Percentiles rank a stretch among this genome's conserved stretches.
These are phyloP conservation scores for Torrubiella hemipterigena DNA, from an alignment of 2,329 filamentous ascomycete genomes.

Conservation along the genomic window DNA sequence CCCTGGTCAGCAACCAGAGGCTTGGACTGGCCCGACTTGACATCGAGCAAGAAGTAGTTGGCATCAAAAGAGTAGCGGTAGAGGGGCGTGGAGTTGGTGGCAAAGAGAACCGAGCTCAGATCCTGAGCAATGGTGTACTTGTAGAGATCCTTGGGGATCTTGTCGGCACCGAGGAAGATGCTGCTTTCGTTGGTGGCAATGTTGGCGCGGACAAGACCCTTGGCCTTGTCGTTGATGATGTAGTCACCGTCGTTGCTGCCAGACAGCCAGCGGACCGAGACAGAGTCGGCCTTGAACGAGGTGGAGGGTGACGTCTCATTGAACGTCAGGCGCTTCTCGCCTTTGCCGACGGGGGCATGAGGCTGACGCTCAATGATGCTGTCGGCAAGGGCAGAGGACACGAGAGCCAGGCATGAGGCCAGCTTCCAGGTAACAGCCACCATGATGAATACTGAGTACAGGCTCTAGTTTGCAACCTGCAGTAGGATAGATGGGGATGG, in stretches of 20 bases:
- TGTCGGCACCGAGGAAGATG: conserved; percentile 44
- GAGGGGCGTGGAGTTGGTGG: conserved; percentile 55
- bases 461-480: too few relatives aligned
- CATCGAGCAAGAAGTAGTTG: conserved; percentile 53
- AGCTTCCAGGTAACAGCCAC: too few relatives aligned
- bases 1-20: conserved; percentile 46
- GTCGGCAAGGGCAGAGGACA: too few relatives aligned
- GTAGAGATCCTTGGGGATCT: conserved; percentile 40
- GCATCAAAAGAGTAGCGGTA: conserved; percentile 59
- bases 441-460: too few relatives aligned
- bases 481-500: too few relatives aligned
- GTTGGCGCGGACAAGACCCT: conserved; percentile 47
- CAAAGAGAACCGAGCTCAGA: conserved; percentile 45
- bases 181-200: conserved; percentile 41
- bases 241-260: conserved; percentile 50
- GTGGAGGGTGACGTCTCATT: conserved; percentile 42
- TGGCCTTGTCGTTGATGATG: conserved; percentile 36
- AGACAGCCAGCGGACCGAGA: conserved; percentile 44
- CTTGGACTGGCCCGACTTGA: conserved; percentile 39
- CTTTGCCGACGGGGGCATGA: conserved; percentile 34
- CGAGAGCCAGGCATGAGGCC: too few relatives aligned
- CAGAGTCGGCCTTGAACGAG: conserved; percentile 31
- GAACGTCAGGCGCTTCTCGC: conserved; percentile 44
- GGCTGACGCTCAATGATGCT: too few relatives aligned
- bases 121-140: conserved; percentile 53